Conservation (phyloP, 257 asterid genomes). For the Penstemon newberryi region DNA sequence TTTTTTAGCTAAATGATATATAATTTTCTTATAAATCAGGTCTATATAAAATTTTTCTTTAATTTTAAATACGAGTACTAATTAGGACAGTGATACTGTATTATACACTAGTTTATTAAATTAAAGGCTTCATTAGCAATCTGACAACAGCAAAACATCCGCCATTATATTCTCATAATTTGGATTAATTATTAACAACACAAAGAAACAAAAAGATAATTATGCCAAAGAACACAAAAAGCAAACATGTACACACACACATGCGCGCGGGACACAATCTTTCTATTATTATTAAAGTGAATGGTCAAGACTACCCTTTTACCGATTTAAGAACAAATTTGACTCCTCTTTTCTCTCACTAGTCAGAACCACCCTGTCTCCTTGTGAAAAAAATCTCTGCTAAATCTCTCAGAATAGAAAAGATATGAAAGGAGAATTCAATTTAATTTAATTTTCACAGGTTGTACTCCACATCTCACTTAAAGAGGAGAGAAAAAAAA, state of each 20-base stretch:
- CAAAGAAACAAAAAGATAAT: slow-evolving; percentile 25
- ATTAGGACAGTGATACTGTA: background rate
- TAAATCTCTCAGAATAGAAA: background rate
- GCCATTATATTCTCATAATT: slow-evolving; percentile 47
- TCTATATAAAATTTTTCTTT: background rate
- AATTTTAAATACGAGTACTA: background rate
- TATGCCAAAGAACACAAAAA: background rate
- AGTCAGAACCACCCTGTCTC: slow-evolving; percentile 37
- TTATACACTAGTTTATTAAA: background rate
- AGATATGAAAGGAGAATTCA: background rate
- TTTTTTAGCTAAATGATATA: background rate
- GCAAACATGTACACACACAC: slow-evolving; percentile 15
- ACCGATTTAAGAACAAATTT: slow-evolving; percentile 38
- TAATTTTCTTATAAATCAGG: background rate
- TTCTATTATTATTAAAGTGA: slow-evolving; percentile 34
- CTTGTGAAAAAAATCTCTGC: slow-evolving; percentile 35
- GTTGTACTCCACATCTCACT: slow-evolving; percentile 22
- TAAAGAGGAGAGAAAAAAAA: background rate
- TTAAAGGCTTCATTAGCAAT: background rate
- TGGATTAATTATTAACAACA: slow-evolving; percentile 19
- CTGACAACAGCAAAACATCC: slow-evolving; percentile 33
- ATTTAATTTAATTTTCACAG: slow-evolving; percentile 22
- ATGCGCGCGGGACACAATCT: slow-evolving; percentile 49
- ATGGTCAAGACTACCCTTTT: slow-evolving; percentile 40
- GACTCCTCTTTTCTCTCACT: slow-evolving; percentile 77